Percentiles rank a stretch among this genome's conserved stretches.
Evolutionary conservation across 2,329 filamentous ascomycete genomes (phyloP).

Genomic region (Alternaria consortialis): DNA sequence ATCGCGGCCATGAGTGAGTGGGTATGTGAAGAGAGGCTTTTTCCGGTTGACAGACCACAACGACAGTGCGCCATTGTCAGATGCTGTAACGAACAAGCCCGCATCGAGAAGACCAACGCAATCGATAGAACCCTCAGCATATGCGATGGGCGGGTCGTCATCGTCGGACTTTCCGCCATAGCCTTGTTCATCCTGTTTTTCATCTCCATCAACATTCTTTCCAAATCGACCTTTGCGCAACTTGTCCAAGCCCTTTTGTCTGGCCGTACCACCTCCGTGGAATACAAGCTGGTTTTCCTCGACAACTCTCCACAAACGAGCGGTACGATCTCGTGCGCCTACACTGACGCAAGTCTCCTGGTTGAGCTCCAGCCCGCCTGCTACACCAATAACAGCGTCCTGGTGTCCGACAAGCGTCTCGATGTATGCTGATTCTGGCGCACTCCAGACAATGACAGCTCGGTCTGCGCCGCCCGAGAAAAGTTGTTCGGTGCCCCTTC

Average conservation of each 20-base stretch:
- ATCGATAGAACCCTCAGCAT: slow-evolving; percentile 86
- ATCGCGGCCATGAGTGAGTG: slow-evolving; percentile 86
- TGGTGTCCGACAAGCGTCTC: slow-evolving; percentile 98
- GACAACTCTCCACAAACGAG: slow-evolving; percentile 92
- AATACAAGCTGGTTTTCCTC: slow-evolving; percentile 97
- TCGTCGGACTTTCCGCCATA: slow-evolving; percentile 50
- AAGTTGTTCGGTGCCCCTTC: slow-evolving; percentile 85
- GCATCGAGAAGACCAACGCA: slow-evolving; percentile 89
- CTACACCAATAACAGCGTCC: slow-evolving; percentile 85
- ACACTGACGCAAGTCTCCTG: slow-evolving; percentile 92
- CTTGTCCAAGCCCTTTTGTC: slow-evolving; percentile 51
- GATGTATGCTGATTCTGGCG: slow-evolving; percentile 91
- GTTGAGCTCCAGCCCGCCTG: slow-evolving; percentile 65
- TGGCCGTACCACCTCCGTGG: slow-evolving; percentile 74
- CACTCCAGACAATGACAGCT: slow-evolving; percentile 93
- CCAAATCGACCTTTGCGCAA: slow-evolving; percentile 48
- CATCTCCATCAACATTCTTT: slow-evolving; percentile 42
- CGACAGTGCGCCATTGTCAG: slow-evolving; percentile 86
- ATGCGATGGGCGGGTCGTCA: slow-evolving; percentile 53
- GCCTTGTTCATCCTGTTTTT: slow-evolving; percentile 58
- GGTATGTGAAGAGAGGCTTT: slow-evolving; percentile 84
- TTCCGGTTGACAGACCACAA: slow-evolving; percentile 94
- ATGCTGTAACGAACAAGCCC: slow-evolving; percentile 89
- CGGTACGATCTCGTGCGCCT: slow-evolving; percentile 88
- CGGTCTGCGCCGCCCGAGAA: slow-evolving; percentile 92